Evolutionary conservation across 371 early-diverging fungal genomes (phyloP), one percentile per base, ranked within the genome.

Genomic region (Mortierella sp.): DNA sequence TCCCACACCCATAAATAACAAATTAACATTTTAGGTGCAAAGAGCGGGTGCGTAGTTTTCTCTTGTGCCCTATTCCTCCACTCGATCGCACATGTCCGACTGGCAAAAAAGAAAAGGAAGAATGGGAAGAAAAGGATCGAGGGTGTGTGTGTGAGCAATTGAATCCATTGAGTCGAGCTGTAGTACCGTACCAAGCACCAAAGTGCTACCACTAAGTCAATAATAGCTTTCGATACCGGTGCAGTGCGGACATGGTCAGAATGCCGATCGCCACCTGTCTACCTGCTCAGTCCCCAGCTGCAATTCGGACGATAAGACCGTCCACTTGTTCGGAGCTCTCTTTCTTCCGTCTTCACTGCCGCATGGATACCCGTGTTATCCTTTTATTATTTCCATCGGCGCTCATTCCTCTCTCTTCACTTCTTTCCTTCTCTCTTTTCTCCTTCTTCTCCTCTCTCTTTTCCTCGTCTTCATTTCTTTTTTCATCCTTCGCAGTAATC

Each of bases 1-100:
- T 63, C 63, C 34, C 63, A 16, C 60, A 63, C 63, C 63, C 9
- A 21, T n/a, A 68, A 68, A 68, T 38, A 68, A 42, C 68, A 68
- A 68, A 68, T 38, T 38, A 68, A 42, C 68, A 68, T 68, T 34
- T 68, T 24, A 8, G 38, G 10, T 42, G 24, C 31, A 8, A 19
- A 34, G 13, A 11, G 26, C 26, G 13, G 0, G 3, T 31, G 6
- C 24, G 31, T 14, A 63, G 42, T 38, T 5, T 5, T 1, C 63
- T 19, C 63, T 16, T 34, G 31, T 19, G 16, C 31, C 16, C 28
- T 54, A 8, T 24, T 6, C 10, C 26, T 57, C n/a, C 5, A 14
- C 7, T 19, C 65, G 34, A 63, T 63, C 65, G 65, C 65, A 68
- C 68, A 68, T 68, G 68, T 68, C 42, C 68, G 68, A 63, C 31